These are phyloP conservation scores for Rhipidocladum racemiflorum DNA, from an alignment of 176 grass and related monocot genomes.

Conservation along the genomic window DNA sequence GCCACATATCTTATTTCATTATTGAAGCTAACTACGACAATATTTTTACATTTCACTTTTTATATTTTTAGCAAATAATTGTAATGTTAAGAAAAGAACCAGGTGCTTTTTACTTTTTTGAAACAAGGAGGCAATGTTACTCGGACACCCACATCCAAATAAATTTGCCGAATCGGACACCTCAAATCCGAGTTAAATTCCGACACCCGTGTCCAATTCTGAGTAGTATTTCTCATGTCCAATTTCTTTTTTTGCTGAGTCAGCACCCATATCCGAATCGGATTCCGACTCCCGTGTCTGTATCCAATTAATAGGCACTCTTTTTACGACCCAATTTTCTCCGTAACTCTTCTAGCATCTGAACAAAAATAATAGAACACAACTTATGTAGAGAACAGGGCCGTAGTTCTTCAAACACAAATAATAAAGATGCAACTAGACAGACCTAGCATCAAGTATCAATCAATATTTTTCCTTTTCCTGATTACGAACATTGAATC, in stretches of 20 bases:
- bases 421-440: neutral
- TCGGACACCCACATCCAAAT: no score
- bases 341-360: neutral
- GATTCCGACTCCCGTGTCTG: no score
- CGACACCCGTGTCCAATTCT: no score
- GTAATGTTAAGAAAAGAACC: neutral
- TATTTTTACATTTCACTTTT: neutral
- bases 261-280: no score
- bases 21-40: neutral
- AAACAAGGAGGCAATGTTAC: no score
- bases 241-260: no score
- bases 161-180: no score
- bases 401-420: neutral
- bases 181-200: no score
- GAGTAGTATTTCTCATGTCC: no score
- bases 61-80: neutral
- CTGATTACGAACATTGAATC: neutral
- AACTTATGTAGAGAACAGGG: neutral
- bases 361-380: neutral
- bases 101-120: no score
- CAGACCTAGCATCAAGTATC: neutral
- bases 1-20: neutral
- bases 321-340: neutral
- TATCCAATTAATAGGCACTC: no score
- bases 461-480: neutral